Percentiles rank a stretch among this genome's conserved stretches.
Evolutionary conservation across 139 green algal genomes (phyloP).

Genomic region (Eudorina sp.): DNA sequence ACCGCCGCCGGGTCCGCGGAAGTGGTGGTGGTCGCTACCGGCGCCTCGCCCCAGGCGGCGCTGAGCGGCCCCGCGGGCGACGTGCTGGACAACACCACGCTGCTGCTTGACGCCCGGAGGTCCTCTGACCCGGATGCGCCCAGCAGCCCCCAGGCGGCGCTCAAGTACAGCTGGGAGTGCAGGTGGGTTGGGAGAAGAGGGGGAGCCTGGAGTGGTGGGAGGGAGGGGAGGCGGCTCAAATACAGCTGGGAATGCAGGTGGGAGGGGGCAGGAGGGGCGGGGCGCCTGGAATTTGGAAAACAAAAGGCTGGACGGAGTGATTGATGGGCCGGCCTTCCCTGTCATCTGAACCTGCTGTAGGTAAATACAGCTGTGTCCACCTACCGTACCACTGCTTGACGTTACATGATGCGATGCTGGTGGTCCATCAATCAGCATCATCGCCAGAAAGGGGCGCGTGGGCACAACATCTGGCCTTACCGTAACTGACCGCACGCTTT

Average conservation of each 20-base stretch:
- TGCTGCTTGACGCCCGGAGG: background rate
- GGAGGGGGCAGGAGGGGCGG: too few species aligned
- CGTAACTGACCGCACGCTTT: too few species aligned
- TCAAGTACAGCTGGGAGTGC: constrained; percentile 24
- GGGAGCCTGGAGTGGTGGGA: background rate
- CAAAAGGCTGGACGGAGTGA: background rate
- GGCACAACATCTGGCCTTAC: too few species aligned
- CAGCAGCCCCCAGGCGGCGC: background rate
- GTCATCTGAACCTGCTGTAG: too few species aligned
- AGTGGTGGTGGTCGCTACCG: background rate
- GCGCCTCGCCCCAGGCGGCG: background rate
- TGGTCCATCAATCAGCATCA: too few species aligned
- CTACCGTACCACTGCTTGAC: too few species aligned
- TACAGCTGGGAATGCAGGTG: too few species aligned
- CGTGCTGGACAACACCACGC: background rate
- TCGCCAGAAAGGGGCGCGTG: too few species aligned
- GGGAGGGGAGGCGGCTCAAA: too few species aligned
- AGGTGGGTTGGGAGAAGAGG: background rate
- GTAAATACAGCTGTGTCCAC: too few species aligned
- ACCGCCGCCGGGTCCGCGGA: background rate
- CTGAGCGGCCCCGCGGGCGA: constrained; percentile 16
- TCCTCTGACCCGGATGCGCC: constrained; percentile 3
- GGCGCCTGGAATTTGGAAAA: too few species aligned
- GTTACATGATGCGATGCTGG: too few species aligned
- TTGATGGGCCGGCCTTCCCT: background rate